phyloP scores from a whole-genome alignment of 345 rosid species.

The Passiflora organensis region DNA sequence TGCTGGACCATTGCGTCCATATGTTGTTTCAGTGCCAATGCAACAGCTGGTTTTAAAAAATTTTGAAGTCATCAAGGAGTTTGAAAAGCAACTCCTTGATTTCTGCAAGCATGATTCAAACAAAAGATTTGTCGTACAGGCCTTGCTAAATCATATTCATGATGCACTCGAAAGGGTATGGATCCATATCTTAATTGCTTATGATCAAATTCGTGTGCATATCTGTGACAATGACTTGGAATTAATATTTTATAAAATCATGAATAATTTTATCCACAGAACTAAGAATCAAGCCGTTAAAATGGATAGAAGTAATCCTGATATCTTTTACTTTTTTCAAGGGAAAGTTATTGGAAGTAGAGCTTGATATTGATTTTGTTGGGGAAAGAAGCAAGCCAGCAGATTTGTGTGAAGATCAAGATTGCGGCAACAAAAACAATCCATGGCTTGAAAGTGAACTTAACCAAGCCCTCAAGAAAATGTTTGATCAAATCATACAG shows the following conservation, averaged over 20 bases:
- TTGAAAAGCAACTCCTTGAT: slow-evolving; percentile 46
- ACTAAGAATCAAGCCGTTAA: no score
- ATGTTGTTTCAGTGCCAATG: slow-evolving; percentile 42
- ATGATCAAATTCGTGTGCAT: not conserved
- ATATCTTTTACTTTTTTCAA: slow-evolving; percentile 23
- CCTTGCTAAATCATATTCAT: slow-evolving; percentile 47
- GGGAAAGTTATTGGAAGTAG: slow-evolving; percentile 56
- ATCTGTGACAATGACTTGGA: slow-evolving; percentile 8
- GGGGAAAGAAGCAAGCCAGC: slow-evolving; percentile 18
- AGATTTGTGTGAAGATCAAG: slow-evolving; percentile 5
- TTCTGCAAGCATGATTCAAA: slow-evolving; percentile 32
- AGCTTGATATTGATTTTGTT: slow-evolving; percentile 28
- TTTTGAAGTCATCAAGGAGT: slow-evolving; percentile 54
- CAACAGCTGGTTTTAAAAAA: slow-evolving; percentile 44
- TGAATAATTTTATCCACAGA: not conserved
- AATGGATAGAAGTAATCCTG: slow-evolving; percentile 12
- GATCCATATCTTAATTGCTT: slow-evolving; percentile 33
- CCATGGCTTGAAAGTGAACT: slow-evolving; percentile 33
- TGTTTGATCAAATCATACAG: slow-evolving; percentile 34
- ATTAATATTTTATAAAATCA: slow-evolving; percentile 3
- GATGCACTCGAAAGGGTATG: slow-evolving; percentile 54
- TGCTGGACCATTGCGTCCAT: slow-evolving; percentile 25
- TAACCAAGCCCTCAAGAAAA: slow-evolving; percentile 31
- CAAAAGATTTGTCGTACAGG: slow-evolving; percentile 39
- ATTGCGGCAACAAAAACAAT: slow-evolving; percentile 12